Conservation (phyloP, 768 basidiomycete species). For the Thelephora aurantiotincta region DNA sequence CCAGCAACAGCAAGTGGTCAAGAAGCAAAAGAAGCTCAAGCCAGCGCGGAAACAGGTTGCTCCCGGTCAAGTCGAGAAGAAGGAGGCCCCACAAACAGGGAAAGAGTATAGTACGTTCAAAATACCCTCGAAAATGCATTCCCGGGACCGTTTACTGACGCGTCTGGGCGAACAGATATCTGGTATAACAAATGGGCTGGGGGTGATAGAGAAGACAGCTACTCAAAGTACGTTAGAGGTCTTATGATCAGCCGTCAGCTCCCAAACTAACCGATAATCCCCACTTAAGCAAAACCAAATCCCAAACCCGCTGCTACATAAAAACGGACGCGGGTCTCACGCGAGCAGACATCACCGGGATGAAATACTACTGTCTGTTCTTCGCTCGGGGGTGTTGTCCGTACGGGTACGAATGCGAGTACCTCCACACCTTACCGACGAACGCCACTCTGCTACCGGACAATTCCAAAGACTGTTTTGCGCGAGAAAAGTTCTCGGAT, state of each 20-base stretch:
- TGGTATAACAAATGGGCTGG: conserved; percentile 99
- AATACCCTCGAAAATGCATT: conserved; percentile 1
- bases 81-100: conserved; percentile 79
- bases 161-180: conserved; percentile 41
- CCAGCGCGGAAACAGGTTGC: conserved; percentile 93
- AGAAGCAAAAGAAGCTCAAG: conserved; percentile 52
- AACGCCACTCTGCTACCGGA: conserved; percentile 61
- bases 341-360: conserved; percentile 85
- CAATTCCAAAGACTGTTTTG: conserved; percentile 92
- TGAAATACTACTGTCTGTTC: conserved; percentile 90
- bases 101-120: conserved; percentile 82
- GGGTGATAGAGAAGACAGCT: conserved; percentile 91
- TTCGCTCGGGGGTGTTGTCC: conserved; percentile 95
- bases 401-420: conserved; percentile 97
- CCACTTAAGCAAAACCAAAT: conserved; percentile 90
- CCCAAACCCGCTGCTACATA: conserved; percentile 84
- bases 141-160: neutral
- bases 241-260: neutral
- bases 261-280: neutral
- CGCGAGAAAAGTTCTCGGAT: conserved; percentile 90
- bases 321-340: conserved; percentile 85
- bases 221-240: conserved; percentile 63
- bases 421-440: conserved; percentile 80
- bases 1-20: conserved; percentile 5
- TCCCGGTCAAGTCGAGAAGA: conserved; percentile 80